Conservation (phyloP, 108 stramenopile genomes). For the Fistulifera solaris region DNA sequence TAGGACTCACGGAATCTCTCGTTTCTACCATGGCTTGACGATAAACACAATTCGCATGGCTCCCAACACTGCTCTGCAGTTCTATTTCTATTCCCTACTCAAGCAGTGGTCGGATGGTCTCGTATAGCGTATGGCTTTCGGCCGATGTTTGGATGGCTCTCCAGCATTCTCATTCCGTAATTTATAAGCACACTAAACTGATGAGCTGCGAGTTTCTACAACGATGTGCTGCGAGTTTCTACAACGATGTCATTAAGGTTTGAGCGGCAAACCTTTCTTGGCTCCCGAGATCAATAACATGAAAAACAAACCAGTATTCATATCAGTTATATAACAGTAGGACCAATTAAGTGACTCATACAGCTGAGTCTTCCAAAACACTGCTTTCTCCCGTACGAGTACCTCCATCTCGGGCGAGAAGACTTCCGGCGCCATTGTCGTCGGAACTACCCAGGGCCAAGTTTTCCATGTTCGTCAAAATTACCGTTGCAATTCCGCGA, state of each 20-base stretch:
- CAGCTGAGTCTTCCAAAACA: no score
- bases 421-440: neutral
- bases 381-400: neutral
- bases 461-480: slow-evolving; percentile 20
- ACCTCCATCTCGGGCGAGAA: neutral
- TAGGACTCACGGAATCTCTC: slow-evolving; percentile 40
- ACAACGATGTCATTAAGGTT: no score
- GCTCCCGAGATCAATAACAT: no score
- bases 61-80: slow-evolving; percentile 83
- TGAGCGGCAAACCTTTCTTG: no score
- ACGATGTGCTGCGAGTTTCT: no score
- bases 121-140: neutral
- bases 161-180: no score
- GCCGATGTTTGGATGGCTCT: no score
- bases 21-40: slow-evolving; percentile 68
- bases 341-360: no score
- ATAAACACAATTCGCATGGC: slow-evolving; percentile 84
- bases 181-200: no score
- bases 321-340: no score
- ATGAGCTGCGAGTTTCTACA: no score
- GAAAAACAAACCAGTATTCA: no score
- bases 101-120: slow-evolving; percentile 32
- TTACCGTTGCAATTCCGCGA: neutral
- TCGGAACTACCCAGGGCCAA: neutral
- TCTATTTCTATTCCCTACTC: slow-evolving; percentile 73